Evolutionary conservation across 176 grass and related monocot species (phyloP), one percentile per base, ranked within the genome.

Genomic region (Neostapfia colusana): DNA sequence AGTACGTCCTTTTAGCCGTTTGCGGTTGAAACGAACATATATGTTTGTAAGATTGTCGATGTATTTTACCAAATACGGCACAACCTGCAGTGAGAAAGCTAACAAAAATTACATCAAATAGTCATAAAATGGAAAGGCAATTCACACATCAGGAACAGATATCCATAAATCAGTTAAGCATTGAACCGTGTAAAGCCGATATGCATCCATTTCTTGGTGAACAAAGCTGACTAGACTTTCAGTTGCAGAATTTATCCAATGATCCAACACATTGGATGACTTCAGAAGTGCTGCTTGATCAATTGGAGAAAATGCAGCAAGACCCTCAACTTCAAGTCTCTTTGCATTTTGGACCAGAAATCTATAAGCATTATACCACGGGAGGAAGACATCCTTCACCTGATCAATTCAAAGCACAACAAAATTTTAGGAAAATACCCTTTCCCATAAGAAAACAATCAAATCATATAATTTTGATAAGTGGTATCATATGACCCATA

Each of bases 381-480:
- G 95, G 40, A 99, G 95, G 87, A 99, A 99, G 74, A 99, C 95
- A 88, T 99, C 95, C 88, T 99, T 99, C 68, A 99, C 95, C 95
- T 99, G 85, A 39, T 34, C 58, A 84, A 77, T 71, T 50, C 18
- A 79, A 82, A 78, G 28, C 20, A 68, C 15, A 9, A 34, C 27
- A 81, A 46, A 27, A 58, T 58, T 42, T 45, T 16, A 70, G 68
- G 56, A 58, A 16, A 82, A 34, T 80, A 11, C 48, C 43, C 34
- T 56, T 53, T 85, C 49, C 72, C 20, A 31, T 37, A 8, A 16
- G 65, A 50, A 67, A 84, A 64, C 67, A 63, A 89, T 57, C 24
- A 79, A 60, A 46, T 3, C 48, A 26, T 28, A 70, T 38, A 5
- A 74, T 65, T 62, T 45, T 4, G 21, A 21, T 69, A 20, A 68